phyloP scores from a whole-genome alignment of 2,329 filamentous ascomycete species.

The Venturia pyrina region DNA sequence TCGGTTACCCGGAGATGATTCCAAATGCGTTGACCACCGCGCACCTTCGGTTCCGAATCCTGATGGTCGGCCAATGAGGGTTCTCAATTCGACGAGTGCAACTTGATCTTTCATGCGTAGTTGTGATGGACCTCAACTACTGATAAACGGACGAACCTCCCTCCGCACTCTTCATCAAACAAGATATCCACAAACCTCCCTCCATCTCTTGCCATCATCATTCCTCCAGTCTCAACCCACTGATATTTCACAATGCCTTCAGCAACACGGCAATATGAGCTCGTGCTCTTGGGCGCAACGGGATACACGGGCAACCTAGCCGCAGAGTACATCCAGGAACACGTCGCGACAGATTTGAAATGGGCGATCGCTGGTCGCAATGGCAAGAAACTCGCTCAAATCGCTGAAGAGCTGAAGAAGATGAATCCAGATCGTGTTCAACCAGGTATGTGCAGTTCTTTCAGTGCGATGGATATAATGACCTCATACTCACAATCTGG shows the following conservation, averaged over 20 bases:
- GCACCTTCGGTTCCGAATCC: too few species aligned
- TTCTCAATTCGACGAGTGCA: neutral
- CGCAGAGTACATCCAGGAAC: constrained; percentile 62
- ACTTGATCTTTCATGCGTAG: neutral
- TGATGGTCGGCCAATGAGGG: neutral
- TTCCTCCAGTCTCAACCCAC: neutral
- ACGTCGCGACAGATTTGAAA: constrained; percentile 64
- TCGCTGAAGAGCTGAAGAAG: constrained; percentile 57
- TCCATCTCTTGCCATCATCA: neutral
- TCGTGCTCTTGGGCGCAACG: constrained; percentile 57
- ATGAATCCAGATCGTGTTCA: constrained; percentile 59
- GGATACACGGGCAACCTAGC: constrained; percentile 77
- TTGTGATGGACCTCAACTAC: neutral
- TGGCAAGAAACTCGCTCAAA: constrained; percentile 57
- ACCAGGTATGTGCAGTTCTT: constrained; percentile 45
- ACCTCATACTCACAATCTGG: neutral
- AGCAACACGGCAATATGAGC: constrained; percentile 42
- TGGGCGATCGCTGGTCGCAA: constrained; percentile 86
- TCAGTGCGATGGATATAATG: constrained; percentile 3
- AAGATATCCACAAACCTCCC: neutral
- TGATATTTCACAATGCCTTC: neutral
- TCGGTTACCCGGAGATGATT: neutral
- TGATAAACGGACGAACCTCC: neutral
- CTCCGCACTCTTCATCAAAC: neutral
- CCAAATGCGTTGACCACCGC: neutral